Percentiles rank a stretch among this genome's conserved stretches.
phyloP scores from a whole-genome alignment of 768 basidiomycete species.

The Tylopilus balloui region DNA sequence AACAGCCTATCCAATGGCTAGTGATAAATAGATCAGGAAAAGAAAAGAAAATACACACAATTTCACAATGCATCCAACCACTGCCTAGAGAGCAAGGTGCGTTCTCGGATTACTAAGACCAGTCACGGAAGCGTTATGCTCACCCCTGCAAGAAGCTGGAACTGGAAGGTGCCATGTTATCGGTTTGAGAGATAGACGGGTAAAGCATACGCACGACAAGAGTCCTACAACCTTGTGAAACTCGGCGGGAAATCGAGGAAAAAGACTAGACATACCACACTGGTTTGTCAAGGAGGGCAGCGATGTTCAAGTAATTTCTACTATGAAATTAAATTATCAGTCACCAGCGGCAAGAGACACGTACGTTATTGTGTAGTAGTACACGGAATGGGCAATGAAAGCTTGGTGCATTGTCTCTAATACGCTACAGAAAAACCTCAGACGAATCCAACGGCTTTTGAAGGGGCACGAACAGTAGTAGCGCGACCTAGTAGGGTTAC shows the following conservation, averaged over 20 bases:
- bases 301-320: slow-evolving; percentile 40
- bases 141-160: slow-evolving; percentile 42
- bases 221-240: slow-evolving; percentile 38
- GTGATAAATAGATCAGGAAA: not conserved
- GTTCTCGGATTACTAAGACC: slow-evolving; percentile 1
- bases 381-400: slow-evolving; percentile 49
- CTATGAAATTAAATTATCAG: slow-evolving; percentile 2
- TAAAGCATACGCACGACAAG: slow-evolving; percentile 38
- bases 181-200: slow-evolving; percentile 2
- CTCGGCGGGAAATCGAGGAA: not conserved
- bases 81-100: slow-evolving; percentile 32
- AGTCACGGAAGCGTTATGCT: slow-evolving; percentile 10
- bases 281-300: slow-evolving; percentile 36
- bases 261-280: slow-evolving; percentile 38
- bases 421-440: slow-evolving; percentile 30
- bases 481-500: slow-evolving; percentile 25
- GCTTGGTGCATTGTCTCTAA: slow-evolving; percentile 47
- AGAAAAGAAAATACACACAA: slow-evolving; percentile 33
- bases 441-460: not conserved
- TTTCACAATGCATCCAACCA: slow-evolving; percentile 56
- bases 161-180: slow-evolving; percentile 21
- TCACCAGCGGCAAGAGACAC: slow-evolving; percentile 15
- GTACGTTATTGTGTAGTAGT: slow-evolving; percentile 53
- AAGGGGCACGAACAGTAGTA: slow-evolving; percentile 29
- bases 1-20: slow-evolving; percentile 39